Base-by-base conservation (phyloP, 805 yeast species). In the Wickerhamomyces xylosicus region DNA sequence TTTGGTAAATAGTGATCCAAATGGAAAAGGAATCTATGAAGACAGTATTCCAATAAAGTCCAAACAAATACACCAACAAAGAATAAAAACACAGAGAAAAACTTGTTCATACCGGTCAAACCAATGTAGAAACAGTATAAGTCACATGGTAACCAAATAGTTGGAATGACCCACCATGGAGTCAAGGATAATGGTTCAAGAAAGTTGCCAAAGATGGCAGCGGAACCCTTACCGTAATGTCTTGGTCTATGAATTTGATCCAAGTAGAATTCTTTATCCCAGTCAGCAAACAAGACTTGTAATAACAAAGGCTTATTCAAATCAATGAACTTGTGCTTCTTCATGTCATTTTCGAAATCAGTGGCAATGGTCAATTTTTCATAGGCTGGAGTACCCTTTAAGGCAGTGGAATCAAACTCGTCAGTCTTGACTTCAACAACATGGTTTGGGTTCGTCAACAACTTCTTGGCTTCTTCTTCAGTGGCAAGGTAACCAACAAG, bases 191-290 rank as follows among this genome's bases (percentile, higher is more conserved):
- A 56, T 4, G 97, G 97, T 63, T 92, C 98, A 43, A 92, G 66
- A 60, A 90, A 84, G 62, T 89, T 87, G 36, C 98, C 98, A 61
- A 92, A 92, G 39, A 92, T 59, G 6, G 89, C 96, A 11, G 98
- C 98, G 3, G 96, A 85, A 10, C 96, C 97, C 57, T 87, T 79
- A 47, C 97, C 97, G 57, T 89, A 92, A 61, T 92, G 98, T 58
- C 98, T 79, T 39, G 98, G 98, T 62, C 97, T 78, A 61, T 92
- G 98, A 33, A 92, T 92, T 63, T 92, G 97, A 57, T 87, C 95
- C 55, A 92, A 69, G 60, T 92, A 92, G 54, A 92, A 90, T 33
- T 85, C 94, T 57, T 85, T 90, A 33, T 83, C 56, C 69, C 87
- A 92, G 28, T 72, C 70, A 33, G 87, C 77, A 44, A 73, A 68